phyloP scores from a whole-genome alignment of 495 filamentous ascomycete species.

The Delitschia confertaspora region DNA sequence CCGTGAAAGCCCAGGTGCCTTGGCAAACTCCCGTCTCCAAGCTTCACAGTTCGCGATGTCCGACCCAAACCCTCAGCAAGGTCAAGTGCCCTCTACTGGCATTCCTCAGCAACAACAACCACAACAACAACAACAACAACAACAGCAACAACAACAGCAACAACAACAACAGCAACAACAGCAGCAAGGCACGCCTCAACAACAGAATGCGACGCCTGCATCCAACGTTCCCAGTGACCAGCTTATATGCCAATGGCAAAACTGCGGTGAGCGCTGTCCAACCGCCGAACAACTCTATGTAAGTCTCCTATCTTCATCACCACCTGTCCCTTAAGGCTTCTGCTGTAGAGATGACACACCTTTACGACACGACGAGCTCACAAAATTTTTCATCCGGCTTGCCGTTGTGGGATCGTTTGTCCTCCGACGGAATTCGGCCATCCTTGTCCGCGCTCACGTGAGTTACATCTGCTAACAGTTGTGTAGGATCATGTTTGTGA shows the following conservation, averaged over 20 bases:
- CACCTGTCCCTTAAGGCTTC: too few relatives aligned
- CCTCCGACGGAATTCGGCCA: background rate
- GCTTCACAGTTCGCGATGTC: too few relatives aligned
- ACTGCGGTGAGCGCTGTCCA: slow-evolving; percentile 71
- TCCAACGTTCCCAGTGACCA: slow-evolving; percentile 28
- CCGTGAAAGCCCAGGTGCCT: too few relatives aligned
- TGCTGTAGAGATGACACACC: background rate
- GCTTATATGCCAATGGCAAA: slow-evolving; percentile 69
- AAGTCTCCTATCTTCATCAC: slow-evolving; percentile 38
- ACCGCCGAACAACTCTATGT: slow-evolving; percentile 85
- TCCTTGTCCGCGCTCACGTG: slow-evolving; percentile 10
- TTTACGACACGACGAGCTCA: slow-evolving; percentile 1
- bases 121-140: slow-evolving; percentile 20
- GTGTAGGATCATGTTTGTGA: slow-evolving; percentile 94
- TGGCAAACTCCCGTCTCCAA: too few relatives aligned
- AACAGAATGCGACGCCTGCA: slow-evolving; percentile 23
- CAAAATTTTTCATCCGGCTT: background rate
- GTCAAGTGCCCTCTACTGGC: too few relatives aligned
- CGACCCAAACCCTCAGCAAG: too few relatives aligned
- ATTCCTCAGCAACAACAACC: slow-evolving; percentile 10
- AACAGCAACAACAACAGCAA: slow-evolving; percentile 12
- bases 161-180: slow-evolving; percentile 19
- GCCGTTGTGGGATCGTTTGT: background rate
- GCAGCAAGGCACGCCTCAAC: slow-evolving; percentile 17
- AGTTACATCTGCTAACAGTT: slow-evolving; percentile 26